Evolutionary conservation across 2,329 filamentous ascomycete genomes (phyloP), one percentile per base, ranked within the genome.

Genomic region (Exophiala dermatitidis): DNA sequence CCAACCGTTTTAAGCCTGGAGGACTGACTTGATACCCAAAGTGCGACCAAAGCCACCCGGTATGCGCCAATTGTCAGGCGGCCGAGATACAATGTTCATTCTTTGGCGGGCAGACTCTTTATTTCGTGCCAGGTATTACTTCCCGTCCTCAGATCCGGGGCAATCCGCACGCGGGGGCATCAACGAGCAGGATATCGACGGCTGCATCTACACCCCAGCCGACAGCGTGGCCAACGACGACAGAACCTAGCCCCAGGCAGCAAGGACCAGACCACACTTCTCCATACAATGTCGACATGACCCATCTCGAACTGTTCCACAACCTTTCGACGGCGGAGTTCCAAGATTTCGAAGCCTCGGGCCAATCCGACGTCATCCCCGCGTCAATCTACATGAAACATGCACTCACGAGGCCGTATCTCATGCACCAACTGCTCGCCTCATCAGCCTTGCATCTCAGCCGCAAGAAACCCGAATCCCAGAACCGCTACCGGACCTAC

Each of bases 371-470:
- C 8, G 10, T 34, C 5, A 33, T 46, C 31, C 51, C 54, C 12
- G 19, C 40, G 10, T 40, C 33, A 6, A 34, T 51, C n/a, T 50
- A 50, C 41, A 42, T 50, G n/a, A 56, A 50, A 33, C 41, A 58
- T 38, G 7, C 75, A 74, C 37, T 58, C 75, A 44, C 38, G 10
- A 52, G 54, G 36, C 56, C 53, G 4, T 65, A 63, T 47, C 47
- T 65, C 6, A 65, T 63, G 60, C 55, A 64, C 48, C 48, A 60
- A n/a, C 45, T 64, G 10, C 60, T 65, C 6, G 63, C 63, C 8
- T 36, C 58, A 26, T 62, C 63, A 4, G 60, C 63, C 12, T 57
- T 64, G 1, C 62, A 65, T 47, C 66, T 77, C 4, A 75, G 79
- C 48, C 69, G 73, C 44, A 45, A 46, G 12, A 46, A 42, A 2